Evolutionary conservation across 1,284 basidiomycete genomes (phyloP).

Genomic region (Ganoderma multipileum): DNA sequence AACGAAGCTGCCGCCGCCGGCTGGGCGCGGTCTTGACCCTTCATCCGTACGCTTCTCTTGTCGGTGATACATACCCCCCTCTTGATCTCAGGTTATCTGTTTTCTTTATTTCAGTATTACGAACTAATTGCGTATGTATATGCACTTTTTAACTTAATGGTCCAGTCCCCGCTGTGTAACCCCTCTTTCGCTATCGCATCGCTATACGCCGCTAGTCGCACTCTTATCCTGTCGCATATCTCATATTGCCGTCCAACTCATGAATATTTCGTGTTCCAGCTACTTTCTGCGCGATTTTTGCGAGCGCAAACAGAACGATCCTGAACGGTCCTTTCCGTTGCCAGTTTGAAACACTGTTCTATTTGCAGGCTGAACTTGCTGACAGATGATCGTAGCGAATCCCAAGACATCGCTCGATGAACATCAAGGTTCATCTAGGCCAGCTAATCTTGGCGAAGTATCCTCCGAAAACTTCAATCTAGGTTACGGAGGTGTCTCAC

Average conservation of each 20-base stretch:
- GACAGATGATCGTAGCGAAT: not conserved
- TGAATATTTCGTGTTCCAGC: not conserved
- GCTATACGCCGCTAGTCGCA: not conserved
- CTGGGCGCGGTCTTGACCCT: conserved; percentile 3
- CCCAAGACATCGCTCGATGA: not conserved
- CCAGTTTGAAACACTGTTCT: not conserved
- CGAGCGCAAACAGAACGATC: not conserved
- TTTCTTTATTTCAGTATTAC: not conserved
- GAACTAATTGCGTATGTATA: conserved; percentile 3
- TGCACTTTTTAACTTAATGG: not conserved
- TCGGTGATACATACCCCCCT: not conserved
- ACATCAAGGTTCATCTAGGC: not conserved
- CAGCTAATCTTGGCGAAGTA: not conserved
- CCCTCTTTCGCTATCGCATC: conserved; percentile 5
- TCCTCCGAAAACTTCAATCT: not conserved
- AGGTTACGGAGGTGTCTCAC: not conserved
- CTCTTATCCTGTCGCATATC: conserved; percentile 4
- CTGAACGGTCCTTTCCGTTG: not conserved
- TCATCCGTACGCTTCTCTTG: not conserved
- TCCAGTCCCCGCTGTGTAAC: not conserved
- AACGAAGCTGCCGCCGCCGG: conserved; percentile 27
- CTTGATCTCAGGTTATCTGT: not conserved
- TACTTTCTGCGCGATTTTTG: not conserved
- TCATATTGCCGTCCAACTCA: not conserved
- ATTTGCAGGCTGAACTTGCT: not conserved